Conservation (phyloP, 148 eudicot genomes). For the Arbutus unedo region DNA sequence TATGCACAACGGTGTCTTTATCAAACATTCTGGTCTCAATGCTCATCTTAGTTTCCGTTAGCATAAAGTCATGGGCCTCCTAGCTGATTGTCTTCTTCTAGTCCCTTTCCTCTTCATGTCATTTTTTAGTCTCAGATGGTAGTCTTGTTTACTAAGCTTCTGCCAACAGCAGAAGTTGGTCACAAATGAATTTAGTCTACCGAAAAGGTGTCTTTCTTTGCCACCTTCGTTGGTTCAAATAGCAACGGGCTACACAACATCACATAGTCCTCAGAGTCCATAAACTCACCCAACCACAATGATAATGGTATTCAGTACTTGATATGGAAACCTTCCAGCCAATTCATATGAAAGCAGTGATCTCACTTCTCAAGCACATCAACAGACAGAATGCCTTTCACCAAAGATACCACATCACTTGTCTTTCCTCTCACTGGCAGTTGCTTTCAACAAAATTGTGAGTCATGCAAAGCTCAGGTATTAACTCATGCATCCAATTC, state of each 20-base stretch:
- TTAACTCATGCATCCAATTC: not conserved
- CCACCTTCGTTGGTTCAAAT: not conserved
- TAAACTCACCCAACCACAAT: not conserved
- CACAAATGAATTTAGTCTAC: not conserved
- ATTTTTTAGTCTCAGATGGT: not conserved
- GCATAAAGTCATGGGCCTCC: not conserved
- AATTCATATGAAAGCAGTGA: not conserved
- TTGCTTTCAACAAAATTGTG: not conserved
- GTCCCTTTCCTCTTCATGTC: not conserved
- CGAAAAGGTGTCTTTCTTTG: not conserved
- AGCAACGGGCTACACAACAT: not conserved
- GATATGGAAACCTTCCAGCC: not conserved
- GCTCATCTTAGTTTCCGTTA: not conserved
- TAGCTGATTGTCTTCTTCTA: not conserved
- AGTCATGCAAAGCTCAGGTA: not conserved
- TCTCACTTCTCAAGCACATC: not conserved
- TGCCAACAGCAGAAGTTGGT: not conserved
- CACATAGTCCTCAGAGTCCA: not conserved
- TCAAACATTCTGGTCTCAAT: not conserved
- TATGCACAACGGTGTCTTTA: not conserved
- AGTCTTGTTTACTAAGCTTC: not conserved
- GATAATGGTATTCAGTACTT: not conserved
- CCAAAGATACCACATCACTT: not conserved
- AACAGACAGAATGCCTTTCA: not conserved
- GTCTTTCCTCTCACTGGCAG: not conserved